phyloP scores from a whole-genome alignment of 2,329 filamentous ascomycete genomes.

The Madurella mycetomatis region DNA sequence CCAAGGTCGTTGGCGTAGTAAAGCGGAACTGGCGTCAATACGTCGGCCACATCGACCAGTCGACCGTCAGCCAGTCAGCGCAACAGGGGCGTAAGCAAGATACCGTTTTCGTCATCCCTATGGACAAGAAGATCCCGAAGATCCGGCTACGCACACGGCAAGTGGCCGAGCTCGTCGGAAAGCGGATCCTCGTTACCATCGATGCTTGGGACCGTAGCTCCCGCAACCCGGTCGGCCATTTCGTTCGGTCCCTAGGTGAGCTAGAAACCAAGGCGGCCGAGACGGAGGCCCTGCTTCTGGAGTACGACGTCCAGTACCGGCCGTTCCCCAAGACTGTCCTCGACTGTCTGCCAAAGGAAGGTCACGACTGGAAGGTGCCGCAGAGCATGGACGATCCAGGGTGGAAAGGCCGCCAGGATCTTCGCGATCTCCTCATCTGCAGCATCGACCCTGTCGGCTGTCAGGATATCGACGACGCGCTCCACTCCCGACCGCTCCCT shows the following conservation, averaged over 20 bases:
- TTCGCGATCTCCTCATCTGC: slow-evolving; percentile 83
- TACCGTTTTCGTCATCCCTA: slow-evolving; percentile 89
- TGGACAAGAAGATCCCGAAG: slow-evolving; percentile 98
- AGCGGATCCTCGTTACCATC: slow-evolving; percentile 87
- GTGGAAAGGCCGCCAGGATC: slow-evolving; percentile 80
- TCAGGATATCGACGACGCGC: slow-evolving; percentile 96
- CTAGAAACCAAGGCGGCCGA: slow-evolving; percentile 96
- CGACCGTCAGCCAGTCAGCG: slow-evolving; percentile 68
- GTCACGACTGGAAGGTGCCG: slow-evolving; percentile 91
- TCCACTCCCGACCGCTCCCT: slow-evolving; percentile 77
- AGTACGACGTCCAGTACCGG: slow-evolving; percentile 96
- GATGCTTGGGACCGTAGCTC: slow-evolving; percentile 95
- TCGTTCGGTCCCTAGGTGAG: slow-evolving; percentile 87
- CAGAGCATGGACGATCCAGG: slow-evolving; percentile 72
- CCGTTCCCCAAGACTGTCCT: slow-evolving; percentile 94
- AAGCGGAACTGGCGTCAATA: slow-evolving; percentile 98
- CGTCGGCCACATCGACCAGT: slow-evolving; percentile 89
- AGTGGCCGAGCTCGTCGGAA: slow-evolving; percentile 80
- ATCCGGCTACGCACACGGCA: slow-evolving; percentile 90
- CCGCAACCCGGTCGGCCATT: slow-evolving; percentile 87
- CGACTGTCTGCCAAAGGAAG: slow-evolving; percentile 86
- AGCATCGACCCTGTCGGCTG: slow-evolving; percentile 96
- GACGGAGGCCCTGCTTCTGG: slow-evolving; percentile 87
- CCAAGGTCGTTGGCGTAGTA: slow-evolving; percentile 83
- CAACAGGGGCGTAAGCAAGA: slow-evolving; percentile 81